These are phyloP conservation scores for Epichloe elymi DNA, from an alignment of 2,329 filamentous ascomycete genomes.

Conservation along the genomic window DNA sequence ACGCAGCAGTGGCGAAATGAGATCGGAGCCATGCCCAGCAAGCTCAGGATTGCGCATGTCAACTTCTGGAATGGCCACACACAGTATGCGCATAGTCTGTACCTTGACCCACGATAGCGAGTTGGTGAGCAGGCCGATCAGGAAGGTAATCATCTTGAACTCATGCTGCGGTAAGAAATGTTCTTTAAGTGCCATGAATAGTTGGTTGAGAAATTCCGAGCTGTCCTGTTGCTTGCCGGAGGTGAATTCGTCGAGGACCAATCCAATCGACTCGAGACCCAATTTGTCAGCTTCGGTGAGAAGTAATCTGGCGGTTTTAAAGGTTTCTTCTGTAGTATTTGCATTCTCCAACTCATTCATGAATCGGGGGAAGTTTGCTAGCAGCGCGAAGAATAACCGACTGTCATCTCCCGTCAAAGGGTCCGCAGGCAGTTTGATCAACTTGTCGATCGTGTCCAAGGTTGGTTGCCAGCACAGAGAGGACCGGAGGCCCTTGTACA, in stretches of 20 bases:
- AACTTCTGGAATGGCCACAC: constrained; percentile 72
- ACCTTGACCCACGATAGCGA: constrained; percentile 79
- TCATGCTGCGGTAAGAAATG: constrained; percentile 74
- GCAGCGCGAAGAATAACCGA: constrained; percentile 69
- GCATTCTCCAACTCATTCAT: constrained; percentile 63
- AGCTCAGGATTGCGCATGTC: constrained; percentile 90
- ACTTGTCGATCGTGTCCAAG: constrained; percentile 61
- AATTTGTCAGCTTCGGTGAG: constrained; percentile 61
- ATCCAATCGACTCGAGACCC: constrained; percentile 51
- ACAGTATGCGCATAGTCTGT: constrained; percentile 83
- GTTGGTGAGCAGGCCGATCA: constrained; percentile 87
- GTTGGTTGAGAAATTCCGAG: constrained; percentile 63
- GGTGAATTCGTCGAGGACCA: constrained; percentile 58
- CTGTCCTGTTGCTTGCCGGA: constrained; percentile 51
- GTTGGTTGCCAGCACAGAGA: constrained; percentile 69
- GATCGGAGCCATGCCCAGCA: constrained; percentile 78
- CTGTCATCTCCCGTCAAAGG: constrained; percentile 69
- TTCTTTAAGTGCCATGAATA: constrained; percentile 60
- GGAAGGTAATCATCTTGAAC: constrained; percentile 73
- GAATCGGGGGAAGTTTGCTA: constrained; percentile 80
- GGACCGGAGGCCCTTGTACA: constrained; percentile 88
- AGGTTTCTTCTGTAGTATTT: constrained; percentile 38
- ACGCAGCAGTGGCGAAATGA: constrained; percentile 83
- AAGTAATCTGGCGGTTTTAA: constrained; percentile 55
- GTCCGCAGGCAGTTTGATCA: constrained; percentile 69